A percentile compares a stretch with the other conserved stretches of the same genome.
Conservation (phyloP, 129 eudicot genomes). For the Artemisia tridentata region DNA sequence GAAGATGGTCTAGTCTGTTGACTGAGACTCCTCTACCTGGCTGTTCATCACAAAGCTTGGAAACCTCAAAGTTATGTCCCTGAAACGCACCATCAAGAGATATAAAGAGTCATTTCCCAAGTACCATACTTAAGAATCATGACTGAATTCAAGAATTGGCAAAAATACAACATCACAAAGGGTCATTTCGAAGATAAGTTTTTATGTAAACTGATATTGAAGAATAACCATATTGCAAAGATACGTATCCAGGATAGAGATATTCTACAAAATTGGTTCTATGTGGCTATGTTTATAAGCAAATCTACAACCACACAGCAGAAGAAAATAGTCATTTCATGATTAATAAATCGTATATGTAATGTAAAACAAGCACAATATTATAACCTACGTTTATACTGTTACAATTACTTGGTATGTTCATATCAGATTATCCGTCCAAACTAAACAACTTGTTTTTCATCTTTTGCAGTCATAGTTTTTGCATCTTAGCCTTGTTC, state of each 20-base stretch:
- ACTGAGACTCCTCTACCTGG: slow-evolving; percentile 33
- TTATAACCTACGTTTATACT: neutral
- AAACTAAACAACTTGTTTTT: neutral
- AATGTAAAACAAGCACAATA: slow-evolving; percentile 1
- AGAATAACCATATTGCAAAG: neutral
- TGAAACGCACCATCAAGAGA: slow-evolving; percentile 20
- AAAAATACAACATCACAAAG: slow-evolving; percentile 1
- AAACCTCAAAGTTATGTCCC: slow-evolving; percentile 45
- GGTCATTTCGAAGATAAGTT: neutral
- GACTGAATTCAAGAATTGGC: slow-evolving; percentile 1
- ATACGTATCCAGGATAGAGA: neutral
- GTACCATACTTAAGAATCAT: neutral
- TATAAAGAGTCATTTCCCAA: neutral
- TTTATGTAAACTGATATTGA: slow-evolving; percentile 6
- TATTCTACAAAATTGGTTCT: neutral
- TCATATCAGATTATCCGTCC: slow-evolving; percentile 9
- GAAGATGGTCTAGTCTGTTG: slow-evolving; percentile 23
- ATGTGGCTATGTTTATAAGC: neutral
- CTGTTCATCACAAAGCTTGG: slow-evolving; percentile 53
- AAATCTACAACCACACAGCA: neutral
- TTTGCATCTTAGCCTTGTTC: neutral
- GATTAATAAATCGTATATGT: slow-evolving; percentile 3
- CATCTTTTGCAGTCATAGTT: neutral
- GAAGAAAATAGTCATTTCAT: neutral
- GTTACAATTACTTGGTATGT: slow-evolving; percentile 4